Evolutionary conservation across 1,139 yeast genomes (phyloP).

Genomic region (Suhomyces bribrorum): DNA sequence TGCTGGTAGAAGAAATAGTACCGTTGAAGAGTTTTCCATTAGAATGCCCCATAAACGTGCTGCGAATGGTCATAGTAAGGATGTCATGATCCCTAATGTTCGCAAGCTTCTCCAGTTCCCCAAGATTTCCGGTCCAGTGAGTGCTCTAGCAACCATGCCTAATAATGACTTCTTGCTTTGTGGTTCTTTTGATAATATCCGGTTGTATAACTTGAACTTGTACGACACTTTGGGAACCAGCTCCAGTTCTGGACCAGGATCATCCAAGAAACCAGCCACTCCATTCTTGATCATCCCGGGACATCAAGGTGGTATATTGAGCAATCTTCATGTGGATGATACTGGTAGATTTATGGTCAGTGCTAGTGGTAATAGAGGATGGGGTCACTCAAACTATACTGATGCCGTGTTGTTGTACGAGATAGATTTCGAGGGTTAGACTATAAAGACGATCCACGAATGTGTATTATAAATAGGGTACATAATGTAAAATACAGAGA

Average conservation of each 20-base stretch:
- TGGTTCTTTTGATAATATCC: slow-evolving; percentile 86
- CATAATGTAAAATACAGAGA: neutral
- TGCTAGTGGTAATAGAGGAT: slow-evolving; percentile 93
- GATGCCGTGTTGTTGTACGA: slow-evolving; percentile 84
- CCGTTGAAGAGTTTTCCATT: slow-evolving; percentile 82
- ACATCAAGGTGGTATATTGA: slow-evolving; percentile 58
- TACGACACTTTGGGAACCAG: slow-evolving; percentile 30
- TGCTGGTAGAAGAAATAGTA: slow-evolving; percentile 87
- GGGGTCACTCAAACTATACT: slow-evolving; percentile 79
- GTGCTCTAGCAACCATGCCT: slow-evolving; percentile 79
- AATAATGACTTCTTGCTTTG: slow-evolving; percentile 77
- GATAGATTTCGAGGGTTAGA: slow-evolving; percentile 43
- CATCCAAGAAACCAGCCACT: slow-evolving; percentile 44
- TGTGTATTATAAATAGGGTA: neutral
- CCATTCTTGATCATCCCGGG: slow-evolving; percentile 67
- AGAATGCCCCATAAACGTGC: slow-evolving; percentile 52
- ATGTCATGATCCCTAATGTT: slow-evolving; percentile 46
- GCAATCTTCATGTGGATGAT: slow-evolving; percentile 73
- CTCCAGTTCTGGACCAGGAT: slow-evolving; percentile 5
- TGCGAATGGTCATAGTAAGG: slow-evolving; percentile 17
- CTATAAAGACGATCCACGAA: neutral
- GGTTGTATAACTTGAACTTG: slow-evolving; percentile 74
- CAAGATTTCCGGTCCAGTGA: slow-evolving; percentile 86
- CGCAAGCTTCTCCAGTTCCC: slow-evolving; percentile 73
- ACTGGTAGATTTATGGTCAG: slow-evolving; percentile 86